Conservation (phyloP, 257 asterid species). For the Salvia hispanica region DNA sequence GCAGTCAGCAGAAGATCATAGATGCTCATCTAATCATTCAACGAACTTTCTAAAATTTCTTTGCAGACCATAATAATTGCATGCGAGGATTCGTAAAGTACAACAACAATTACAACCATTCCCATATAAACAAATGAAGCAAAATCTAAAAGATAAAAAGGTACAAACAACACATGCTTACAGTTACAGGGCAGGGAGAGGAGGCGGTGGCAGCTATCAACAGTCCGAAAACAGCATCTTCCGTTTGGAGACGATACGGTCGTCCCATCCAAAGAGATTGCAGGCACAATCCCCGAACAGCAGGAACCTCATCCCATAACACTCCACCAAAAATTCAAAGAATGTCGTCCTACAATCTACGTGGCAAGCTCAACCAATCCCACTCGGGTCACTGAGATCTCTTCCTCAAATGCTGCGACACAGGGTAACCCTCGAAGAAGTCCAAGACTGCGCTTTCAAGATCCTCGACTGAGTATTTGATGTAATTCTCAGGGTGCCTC, state of each 20-base stretch:
- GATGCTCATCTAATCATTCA: slow-evolving; percentile 22
- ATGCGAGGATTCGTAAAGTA: slow-evolving; percentile 36
- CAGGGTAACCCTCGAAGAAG: slow-evolving; percentile 79
- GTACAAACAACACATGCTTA: slow-evolving; percentile 65
- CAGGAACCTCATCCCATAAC: slow-evolving; percentile 52
- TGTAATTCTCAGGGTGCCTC: slow-evolving; percentile 89
- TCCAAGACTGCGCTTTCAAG: slow-evolving; percentile 83
- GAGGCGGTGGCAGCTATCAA: slow-evolving; percentile 49
- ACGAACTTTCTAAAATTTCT: slow-evolving; percentile 28
- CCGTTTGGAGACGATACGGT: slow-evolving; percentile 25
- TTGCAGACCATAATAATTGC: slow-evolving; percentile 35
- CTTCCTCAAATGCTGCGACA: slow-evolving; percentile 73
- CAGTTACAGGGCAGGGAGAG: slow-evolving; percentile 63
- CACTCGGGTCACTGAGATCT: slow-evolving; percentile 52
- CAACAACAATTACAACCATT: slow-evolving; percentile 51
- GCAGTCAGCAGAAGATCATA: slow-evolving; percentile 18
- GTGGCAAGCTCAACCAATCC: slow-evolving; percentile 32
- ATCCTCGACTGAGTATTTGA: slow-evolving; percentile 86
- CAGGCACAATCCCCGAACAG: slow-evolving; percentile 34
- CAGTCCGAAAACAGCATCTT: slow-evolving; percentile 27
- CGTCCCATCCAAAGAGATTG: slow-evolving; percentile 19
- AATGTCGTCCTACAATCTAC: slow-evolving; percentile 64
- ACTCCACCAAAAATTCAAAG: slow-evolving; percentile 66
- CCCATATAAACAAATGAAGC: slow-evolving; percentile 57
- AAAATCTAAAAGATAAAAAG: slow-evolving; percentile 44